A percentile compares a stretch with the other conserved stretches of the same genome.
Conservation (phyloP, 2,329 filamentous ascomycete genomes). For the Plenodomus lindquistii region DNA sequence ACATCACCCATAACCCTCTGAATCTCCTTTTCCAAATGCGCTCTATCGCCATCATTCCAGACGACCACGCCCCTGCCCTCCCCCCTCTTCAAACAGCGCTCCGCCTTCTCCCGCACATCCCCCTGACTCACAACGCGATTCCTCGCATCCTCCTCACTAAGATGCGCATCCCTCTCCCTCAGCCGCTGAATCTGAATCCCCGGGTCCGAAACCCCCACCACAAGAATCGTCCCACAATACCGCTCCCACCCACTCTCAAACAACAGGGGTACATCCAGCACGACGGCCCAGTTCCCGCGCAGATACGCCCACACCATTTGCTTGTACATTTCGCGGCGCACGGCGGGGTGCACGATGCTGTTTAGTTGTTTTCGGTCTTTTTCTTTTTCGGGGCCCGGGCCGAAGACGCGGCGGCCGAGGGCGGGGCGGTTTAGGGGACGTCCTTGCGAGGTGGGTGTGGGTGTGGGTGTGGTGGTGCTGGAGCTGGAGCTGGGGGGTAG, state of each 20-base stretch:
- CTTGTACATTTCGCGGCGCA: conserved; percentile 79
- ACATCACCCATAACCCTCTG: conserved; percentile 67
- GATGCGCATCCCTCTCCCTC: conserved; percentile 72
- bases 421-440: conserved; percentile 83
- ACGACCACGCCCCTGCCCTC: conserved; percentile 72
- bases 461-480: too few relatives aligned
- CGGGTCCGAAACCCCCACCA: conserved; percentile 82
- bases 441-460: conserved; percentile 59
- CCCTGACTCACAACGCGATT: conserved; percentile 86
- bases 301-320: conserved; percentile 74
- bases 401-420: conserved; percentile 85
- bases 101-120: conserved; percentile 82
- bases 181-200: conserved; percentile 81
- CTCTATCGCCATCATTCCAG: conserved; percentile 82
- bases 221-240: conserved; percentile 81
- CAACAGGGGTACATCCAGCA: conserved; percentile 88
- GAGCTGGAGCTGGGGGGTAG: conserved; percentile 55
- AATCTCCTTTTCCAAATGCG: conserved; percentile 70
- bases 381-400: conserved; percentile 69
- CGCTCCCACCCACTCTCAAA: conserved; percentile 88
- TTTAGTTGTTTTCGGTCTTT: conserved; percentile 80
- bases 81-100: conserved; percentile 69
- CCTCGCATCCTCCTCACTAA: conserved; percentile 83
- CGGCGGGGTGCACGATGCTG: conserved; percentile 88
- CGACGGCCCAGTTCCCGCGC: conserved; percentile 80